Conservation (phyloP, 2,329 filamentous ascomycete species). For the Emmonsiellopsis sp. region DNA sequence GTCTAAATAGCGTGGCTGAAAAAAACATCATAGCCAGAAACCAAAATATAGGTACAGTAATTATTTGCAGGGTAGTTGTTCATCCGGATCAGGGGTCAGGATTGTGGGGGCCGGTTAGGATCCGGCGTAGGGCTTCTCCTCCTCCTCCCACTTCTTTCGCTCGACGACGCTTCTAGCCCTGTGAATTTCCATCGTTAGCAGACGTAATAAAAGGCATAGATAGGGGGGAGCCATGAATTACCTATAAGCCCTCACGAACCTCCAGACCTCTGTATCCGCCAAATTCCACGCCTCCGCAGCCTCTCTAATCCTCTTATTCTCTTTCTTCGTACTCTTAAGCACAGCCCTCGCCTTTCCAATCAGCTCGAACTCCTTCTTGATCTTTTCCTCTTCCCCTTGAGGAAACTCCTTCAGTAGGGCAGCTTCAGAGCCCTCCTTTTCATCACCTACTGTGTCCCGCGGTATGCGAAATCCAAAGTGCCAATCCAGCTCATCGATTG, state of each 20-base stretch:
- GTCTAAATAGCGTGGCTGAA: neutral
- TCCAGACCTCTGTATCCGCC: slow-evolving; percentile 56
- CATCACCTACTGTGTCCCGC: slow-evolving; percentile 31
- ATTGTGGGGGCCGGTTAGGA: slow-evolving; percentile 18
- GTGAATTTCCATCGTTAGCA: neutral
- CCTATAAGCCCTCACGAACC: slow-evolving; percentile 51
- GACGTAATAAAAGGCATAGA: neutral
- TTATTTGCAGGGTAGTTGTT: too few relatives aligned
- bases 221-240: slow-evolving; percentile 9
- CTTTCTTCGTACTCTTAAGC: slow-evolving; percentile 29
- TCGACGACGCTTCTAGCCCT: slow-evolving; percentile 48
- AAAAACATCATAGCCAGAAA: neutral
- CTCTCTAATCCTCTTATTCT: slow-evolving; percentile 27
- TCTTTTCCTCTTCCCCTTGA: slow-evolving; percentile 19
- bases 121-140: slow-evolving; percentile 48
- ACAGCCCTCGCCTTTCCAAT: slow-evolving; percentile 42
- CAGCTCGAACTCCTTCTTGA: slow-evolving; percentile 36
- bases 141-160: slow-evolving; percentile 50
- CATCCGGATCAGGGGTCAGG: too few relatives aligned
- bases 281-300: slow-evolving; percentile 47
- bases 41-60: neutral
- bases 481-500: slow-evolving; percentile 67
- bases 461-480: slow-evolving; percentile 79
- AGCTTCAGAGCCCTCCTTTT: slow-evolving; percentile 17
- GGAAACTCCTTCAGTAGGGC: slow-evolving; percentile 3